A percentile compares a stretch with the other conserved stretches of the same genome.
Evolutionary conservation across 2,329 filamentous ascomycete genomes (phyloP).

Genomic region (Pestalotiopsis sp.): DNA sequence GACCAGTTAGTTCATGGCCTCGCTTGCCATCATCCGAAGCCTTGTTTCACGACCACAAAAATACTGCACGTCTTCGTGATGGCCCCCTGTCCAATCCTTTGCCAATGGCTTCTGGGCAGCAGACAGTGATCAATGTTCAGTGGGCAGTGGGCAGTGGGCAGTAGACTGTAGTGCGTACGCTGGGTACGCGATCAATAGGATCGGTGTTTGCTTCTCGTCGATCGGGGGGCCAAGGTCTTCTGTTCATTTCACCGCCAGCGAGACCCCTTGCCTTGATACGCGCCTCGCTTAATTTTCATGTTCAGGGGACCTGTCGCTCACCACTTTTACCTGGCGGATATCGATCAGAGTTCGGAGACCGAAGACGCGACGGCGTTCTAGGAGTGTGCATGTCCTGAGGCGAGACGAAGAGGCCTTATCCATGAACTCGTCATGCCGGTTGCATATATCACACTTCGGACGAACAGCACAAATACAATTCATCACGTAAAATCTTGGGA

Average conservation of each 20-base stretch:
- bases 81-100: too few species aligned
- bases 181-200: background rate
- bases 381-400: too few species aligned
- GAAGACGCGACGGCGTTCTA: background rate
- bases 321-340: background rate
- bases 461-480: too few species aligned
- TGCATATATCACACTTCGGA: too few species aligned
- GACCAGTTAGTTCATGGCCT: background rate
- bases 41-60: background rate
- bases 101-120: background rate
- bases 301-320: background rate
- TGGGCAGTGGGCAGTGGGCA: background rate
- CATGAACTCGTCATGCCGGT: background rate
- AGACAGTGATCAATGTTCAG: background rate
- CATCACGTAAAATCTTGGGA: too few species aligned
- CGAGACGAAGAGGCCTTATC: background rate
- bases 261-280: background rate
- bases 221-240: background rate
- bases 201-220: background rate
- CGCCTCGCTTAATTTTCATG: background rate
- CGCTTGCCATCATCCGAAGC: background rate
- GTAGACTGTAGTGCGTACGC: too few species aligned
- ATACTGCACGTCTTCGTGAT: too few species aligned
- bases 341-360: background rate
- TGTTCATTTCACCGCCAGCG: background rate